Conservation (phyloP, 352 stramenopile species). For the Pythium dissotocum region DNA sequence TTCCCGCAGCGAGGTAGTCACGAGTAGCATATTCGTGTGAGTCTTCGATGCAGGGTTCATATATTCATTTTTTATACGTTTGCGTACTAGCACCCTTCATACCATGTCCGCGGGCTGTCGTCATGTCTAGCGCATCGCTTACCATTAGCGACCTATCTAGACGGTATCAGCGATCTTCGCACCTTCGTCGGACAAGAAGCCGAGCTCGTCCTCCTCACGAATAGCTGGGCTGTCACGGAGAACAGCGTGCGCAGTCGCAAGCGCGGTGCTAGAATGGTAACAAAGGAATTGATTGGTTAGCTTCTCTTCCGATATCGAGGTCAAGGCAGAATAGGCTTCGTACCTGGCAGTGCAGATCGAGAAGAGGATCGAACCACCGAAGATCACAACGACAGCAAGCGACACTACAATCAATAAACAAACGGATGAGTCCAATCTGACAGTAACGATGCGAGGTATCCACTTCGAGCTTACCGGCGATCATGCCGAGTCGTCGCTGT, state of each 20-base stretch:
- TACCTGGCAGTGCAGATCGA: conserved; percentile 85
- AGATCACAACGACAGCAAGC: conserved; percentile 74
- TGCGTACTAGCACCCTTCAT: not conserved
- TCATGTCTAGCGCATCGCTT: not conserved
- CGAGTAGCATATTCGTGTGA: no score
- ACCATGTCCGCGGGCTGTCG: not conserved
- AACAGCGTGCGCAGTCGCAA: conserved; percentile 78
- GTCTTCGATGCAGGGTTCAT: not conserved
- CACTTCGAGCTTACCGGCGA: conserved; percentile 45
- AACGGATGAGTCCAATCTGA: not conserved
- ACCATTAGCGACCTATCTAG: conserved; percentile 28
- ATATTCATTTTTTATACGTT: not conserved
- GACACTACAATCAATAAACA: conserved; percentile 46
- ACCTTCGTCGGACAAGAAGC: conserved; percentile 65
- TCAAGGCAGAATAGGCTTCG: conserved; percentile 1
- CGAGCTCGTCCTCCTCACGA: conserved; percentile 79
- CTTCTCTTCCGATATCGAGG: not conserved
- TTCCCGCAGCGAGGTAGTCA: no score
- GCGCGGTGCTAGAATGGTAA: conserved; percentile 44
- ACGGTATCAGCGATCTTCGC: conserved; percentile 76
- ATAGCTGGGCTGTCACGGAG: conserved; percentile 75
- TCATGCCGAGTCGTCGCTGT: conserved; percentile 82
- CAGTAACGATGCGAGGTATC: not conserved
- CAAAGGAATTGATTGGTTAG: not conserved
- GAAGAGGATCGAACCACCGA: conserved; percentile 86